Conservation (phyloP, 2,329 filamentous ascomycete species). For the Fulvia fulva region DNA sequence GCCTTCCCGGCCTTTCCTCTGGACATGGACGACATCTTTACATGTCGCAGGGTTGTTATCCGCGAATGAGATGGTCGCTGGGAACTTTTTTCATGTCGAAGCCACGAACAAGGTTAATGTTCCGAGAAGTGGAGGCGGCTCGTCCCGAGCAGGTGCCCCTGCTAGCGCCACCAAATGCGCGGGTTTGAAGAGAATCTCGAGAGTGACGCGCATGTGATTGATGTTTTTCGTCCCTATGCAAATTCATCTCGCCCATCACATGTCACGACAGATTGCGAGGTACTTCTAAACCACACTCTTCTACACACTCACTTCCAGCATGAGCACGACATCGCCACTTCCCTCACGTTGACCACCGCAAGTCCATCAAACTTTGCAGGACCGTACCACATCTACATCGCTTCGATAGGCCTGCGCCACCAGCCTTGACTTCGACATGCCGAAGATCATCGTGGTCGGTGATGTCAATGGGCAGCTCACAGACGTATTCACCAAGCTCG, state of each 20-base stretch:
- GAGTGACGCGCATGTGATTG: background rate
- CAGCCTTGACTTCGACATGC: background rate
- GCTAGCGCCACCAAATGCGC: background rate
- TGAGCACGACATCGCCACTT: background rate
- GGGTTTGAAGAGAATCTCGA: background rate
- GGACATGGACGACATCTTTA: slow-evolving; percentile 43
- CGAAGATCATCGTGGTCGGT: slow-evolving; percentile 70
- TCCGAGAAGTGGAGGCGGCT: background rate
- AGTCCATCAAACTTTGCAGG: background rate
- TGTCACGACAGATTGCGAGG: background rate
- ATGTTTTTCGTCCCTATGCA: background rate
- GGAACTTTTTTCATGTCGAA: background rate
- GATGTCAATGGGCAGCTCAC: slow-evolving; percentile 75
- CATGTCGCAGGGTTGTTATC: slow-evolving; percentile 9
- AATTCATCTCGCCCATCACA: background rate
- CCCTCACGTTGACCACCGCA: background rate
- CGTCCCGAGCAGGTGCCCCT: slow-evolving; percentile 4
- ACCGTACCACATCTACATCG: background rate
- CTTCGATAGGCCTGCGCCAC: background rate
- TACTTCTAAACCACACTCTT: background rate
- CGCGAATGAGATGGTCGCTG: background rate
- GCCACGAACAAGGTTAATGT: background rate
- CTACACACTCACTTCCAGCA: background rate
- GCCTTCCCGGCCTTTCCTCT: slow-evolving; percentile 34
- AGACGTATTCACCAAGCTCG: slow-evolving; percentile 71